Percentiles rank a stretch among this genome's conserved stretches.
Conservation (phyloP, 257 asterid species). For the Nicotiana knightiana region DNA sequence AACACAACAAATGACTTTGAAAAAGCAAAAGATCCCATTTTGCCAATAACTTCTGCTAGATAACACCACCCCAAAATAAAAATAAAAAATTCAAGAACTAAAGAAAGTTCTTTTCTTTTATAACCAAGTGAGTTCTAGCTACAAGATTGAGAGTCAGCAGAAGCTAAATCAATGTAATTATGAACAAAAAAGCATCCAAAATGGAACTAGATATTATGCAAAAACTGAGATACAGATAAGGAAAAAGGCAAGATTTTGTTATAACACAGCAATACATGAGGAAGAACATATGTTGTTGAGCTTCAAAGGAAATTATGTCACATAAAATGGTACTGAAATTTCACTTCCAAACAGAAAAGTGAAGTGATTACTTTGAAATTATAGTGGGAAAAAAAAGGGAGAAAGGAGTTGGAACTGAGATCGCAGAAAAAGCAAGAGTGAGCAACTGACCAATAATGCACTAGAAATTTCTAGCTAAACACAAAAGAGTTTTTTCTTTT, state of each 20-base stretch:
- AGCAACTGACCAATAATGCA: not conserved
- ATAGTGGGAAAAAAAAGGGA: not conserved
- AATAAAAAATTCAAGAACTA: too few relatives aligned
- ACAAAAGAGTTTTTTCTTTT: not conserved
- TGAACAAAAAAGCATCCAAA: not conserved
- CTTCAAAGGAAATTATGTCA: not conserved
- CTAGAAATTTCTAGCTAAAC: not conserved
- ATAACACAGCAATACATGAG: not conserved
- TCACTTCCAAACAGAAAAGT: not conserved
- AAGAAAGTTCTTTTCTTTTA: not conserved
- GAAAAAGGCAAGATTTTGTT: not conserved
- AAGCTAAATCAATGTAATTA: not conserved
- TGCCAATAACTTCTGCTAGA: not conserved
- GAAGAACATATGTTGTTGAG: not conserved
- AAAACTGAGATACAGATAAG: not conserved
- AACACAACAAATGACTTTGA: not conserved
- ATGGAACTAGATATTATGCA: not conserved
- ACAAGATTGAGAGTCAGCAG: not conserved
- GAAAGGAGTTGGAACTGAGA: not conserved
- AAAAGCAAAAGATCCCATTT: constrained; percentile 6
- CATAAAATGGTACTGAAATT: not conserved
- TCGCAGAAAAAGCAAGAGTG: not conserved
- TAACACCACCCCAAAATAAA: not conserved
- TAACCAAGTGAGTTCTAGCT: not conserved
- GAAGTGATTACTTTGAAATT: not conserved